Evolutionary conservation across 257 asterid genomes (phyloP), one percentile per base, ranked within the genome.

Genomic region (Solanum tarapatanum): DNA sequence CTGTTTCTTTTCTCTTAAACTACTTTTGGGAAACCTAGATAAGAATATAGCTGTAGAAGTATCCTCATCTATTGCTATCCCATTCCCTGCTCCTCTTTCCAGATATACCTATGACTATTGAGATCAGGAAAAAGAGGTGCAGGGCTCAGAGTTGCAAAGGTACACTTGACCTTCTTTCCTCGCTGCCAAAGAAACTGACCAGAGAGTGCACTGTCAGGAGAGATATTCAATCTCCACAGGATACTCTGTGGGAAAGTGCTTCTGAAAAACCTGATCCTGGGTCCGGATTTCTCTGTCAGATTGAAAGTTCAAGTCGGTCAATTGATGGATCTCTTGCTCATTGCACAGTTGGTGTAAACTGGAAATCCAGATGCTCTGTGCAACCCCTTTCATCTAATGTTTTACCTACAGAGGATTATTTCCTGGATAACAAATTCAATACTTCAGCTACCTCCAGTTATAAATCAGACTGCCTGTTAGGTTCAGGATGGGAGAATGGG

Each of bases 121-220:
- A 88, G 86, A 88, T 86, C 70, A 89, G 88, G 88, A 92, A 87
- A 88, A 94, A 92, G 91, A 92, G 93, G 92, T 51, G 89, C 92
- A 88, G 88, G 90, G 89, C 82, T 88, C 89, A 86, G 90, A 87
- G 90, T 62, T 77, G 84, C 89, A 87, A 82, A 82, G 82, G 88
- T 68, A 87, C 93, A 76, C 86, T 90, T 26, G 93, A 87, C 75
- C 84, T 89, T 87, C 72, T 89, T 86, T 86, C 91, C 86, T 84
- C 91, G 11, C 88, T 85, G 86, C 75, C 84, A 86, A 90, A 92
- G 90, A 93, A 91, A 90, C 91, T 86, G 76, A 84, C 89, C 82
- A 87, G 86, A 84, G 90, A 89, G 88, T 89, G 58, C 85, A 85
- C 89, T 83, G 89, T 66, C 91, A 51, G 86, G 90, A 89, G 92